These are phyloP conservation scores for Melaleuca quinquenervia DNA, from an alignment of 345 rosid species.

Conservation along the genomic window DNA sequence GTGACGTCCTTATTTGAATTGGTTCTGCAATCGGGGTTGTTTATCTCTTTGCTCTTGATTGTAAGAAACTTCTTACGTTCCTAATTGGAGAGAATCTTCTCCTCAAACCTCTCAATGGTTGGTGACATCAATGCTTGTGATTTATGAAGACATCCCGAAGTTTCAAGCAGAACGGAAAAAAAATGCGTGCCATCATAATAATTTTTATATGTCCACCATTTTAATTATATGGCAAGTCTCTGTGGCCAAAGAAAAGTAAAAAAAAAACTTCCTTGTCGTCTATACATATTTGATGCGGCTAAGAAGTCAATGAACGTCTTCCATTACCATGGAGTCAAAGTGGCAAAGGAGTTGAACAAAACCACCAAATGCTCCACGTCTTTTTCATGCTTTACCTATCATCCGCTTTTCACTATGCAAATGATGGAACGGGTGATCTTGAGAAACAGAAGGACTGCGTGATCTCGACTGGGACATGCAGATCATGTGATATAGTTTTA, in stretches of 20 bases:
- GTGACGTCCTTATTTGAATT: neutral
- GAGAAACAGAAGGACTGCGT: too few species aligned
- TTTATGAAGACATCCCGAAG: neutral
- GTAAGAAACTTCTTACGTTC: neutral
- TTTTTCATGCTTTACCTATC: neutral
- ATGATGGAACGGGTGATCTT: neutral
- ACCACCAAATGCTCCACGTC: neutral
- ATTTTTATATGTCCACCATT: too few species aligned
- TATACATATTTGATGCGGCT: neutral
- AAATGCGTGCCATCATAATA: too few species aligned
- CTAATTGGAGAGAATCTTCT: neutral
- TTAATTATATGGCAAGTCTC: too few species aligned
- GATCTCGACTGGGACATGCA: neutral
- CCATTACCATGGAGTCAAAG: neutral
- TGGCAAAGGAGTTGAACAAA: neutral
- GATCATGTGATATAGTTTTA: neutral
- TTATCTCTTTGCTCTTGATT: neutral
- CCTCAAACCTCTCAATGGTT: neutral
- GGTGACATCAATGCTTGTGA: neutral
- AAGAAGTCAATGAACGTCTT: neutral
- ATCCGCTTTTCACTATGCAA: neutral
- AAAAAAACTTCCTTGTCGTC: too few species aligned
- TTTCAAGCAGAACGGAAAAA: too few species aligned
- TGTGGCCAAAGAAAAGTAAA: too few species aligned
- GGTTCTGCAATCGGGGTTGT: neutral